A percentile compares a stretch with the other conserved stretches of the same genome.
Evolutionary conservation across 2,329 filamentous ascomycete genomes (phyloP).

Genomic region (Colletotrichum godetiae): DNA sequence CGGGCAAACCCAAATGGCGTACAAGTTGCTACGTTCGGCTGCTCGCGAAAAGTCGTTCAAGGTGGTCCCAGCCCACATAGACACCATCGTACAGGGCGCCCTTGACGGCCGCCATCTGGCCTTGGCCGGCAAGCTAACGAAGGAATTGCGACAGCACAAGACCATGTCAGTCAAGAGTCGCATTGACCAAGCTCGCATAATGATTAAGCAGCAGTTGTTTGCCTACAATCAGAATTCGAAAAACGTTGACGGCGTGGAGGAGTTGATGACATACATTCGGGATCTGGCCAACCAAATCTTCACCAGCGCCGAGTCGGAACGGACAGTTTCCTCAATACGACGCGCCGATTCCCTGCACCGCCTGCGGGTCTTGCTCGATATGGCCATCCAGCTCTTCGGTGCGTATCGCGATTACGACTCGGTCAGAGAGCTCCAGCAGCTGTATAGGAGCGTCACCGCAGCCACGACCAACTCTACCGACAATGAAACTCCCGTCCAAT

Average conservation of each 20-base stretch:
- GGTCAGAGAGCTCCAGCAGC: conserved; percentile 65
- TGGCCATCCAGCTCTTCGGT: conserved; percentile 48
- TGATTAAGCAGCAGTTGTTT: conserved; percentile 41
- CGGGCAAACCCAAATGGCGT: conserved; percentile 61
- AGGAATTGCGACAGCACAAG: conserved; percentile 54
- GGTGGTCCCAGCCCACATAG: conserved; percentile 61
- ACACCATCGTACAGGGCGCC: conserved; percentile 64
- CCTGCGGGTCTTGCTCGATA: conserved; percentile 1
- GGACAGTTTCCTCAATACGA: background rate
- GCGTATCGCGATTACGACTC: conserved; percentile 60
- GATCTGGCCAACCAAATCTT: conserved; percentile 33
- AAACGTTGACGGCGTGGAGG: conserved; percentile 40
- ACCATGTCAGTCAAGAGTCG: conserved; percentile 57
- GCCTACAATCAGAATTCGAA: background rate
- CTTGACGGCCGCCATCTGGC: conserved; percentile 56
- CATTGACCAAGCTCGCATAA: conserved; percentile 55
- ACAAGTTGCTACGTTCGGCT: conserved; percentile 58
- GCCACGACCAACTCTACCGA: conserved; percentile 47
- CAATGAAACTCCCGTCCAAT: conserved; percentile 58
- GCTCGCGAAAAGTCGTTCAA: conserved; percentile 56
- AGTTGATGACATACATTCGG: conserved; percentile 44
- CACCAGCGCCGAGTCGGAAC: background rate
- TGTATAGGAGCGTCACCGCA: conserved; percentile 54
- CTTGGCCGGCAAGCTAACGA: conserved; percentile 52
- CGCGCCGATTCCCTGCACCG: conserved; percentile 18